Evolutionary conservation across 164 flowering plant genomes (phyloP).

Genomic region (Macadamia integrifolia): DNA sequence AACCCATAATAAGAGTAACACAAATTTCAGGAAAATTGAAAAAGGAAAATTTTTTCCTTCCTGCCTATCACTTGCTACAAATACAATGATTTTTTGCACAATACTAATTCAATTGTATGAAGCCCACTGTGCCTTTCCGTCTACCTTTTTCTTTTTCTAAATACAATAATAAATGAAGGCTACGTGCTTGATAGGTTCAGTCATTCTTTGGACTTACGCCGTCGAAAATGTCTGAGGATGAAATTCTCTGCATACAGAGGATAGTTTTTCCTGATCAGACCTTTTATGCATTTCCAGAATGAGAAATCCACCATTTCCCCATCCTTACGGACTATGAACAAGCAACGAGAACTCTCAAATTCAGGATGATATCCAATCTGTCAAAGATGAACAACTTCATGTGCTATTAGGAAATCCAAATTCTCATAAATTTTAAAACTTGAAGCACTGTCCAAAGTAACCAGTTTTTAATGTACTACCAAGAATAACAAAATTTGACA

Average conservation of each 20-base stretch:
- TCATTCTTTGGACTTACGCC: constrained; percentile 35
- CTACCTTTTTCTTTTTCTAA: too few species aligned
- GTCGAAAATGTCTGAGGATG: constrained; percentile 73
- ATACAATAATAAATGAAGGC: too few species aligned
- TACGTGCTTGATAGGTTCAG: background rate
- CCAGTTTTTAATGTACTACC: too few species aligned
- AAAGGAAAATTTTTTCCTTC: background rate
- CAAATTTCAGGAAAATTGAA: too few species aligned
- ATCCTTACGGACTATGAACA: constrained; percentile 87
- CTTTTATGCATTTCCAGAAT: constrained; percentile 97
- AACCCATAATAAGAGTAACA: too few species aligned
- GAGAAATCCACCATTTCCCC: constrained; percentile 83
- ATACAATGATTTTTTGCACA: too few species aligned
- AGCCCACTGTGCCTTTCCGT: too few species aligned
- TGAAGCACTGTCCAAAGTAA: too few species aligned
- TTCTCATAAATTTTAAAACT: too few species aligned
- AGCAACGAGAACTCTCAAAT: constrained; percentile 70
- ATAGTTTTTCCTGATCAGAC: constrained; percentile 77
- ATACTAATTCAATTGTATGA: too few species aligned
- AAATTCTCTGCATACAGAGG: constrained; percentile 82
- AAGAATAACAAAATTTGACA: too few species aligned
- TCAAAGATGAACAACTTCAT: constrained; percentile 11
- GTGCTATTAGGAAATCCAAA: background rate
- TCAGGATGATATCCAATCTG: constrained; percentile 92
- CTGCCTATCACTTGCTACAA: too few species aligned